Evolutionary conservation across 331 rosid genomes (phyloP).

Genomic region (Saraca asoca): DNA sequence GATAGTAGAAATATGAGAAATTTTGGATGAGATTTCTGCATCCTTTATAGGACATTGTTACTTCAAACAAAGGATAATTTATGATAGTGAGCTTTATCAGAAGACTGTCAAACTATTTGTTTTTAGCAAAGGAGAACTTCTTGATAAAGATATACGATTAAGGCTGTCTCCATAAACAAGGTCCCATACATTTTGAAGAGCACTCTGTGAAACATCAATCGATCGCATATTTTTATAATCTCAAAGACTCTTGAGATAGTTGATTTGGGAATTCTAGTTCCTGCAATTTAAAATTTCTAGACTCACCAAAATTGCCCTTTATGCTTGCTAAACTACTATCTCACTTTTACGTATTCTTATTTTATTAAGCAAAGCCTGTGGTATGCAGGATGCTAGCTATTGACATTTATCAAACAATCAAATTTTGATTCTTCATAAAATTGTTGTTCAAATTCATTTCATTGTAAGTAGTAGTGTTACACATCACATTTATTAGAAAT

Average conservation of each 20-base stretch:
- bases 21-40: background rate
- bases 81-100: background rate
- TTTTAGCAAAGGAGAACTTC: background rate
- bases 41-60: background rate
- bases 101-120: background rate
- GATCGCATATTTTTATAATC: background rate
- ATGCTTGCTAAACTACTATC: too few relatives aligned
- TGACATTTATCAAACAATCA: too few relatives aligned
- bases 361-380: background rate
- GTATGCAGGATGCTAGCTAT: background rate
- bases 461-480: too few relatives aligned
- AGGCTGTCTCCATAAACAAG: background rate
- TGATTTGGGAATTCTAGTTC: background rate
- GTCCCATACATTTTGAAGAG: background rate
- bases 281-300: background rate
- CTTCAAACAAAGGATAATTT: background rate
- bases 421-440: too few relatives aligned
- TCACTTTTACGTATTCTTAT: background rate
- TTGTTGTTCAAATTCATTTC: too few relatives aligned
- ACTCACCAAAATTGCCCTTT: background rate
- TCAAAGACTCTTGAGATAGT: background rate
- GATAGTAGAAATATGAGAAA: background rate
- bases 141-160: conserved; percentile 3
- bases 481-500: too few relatives aligned
- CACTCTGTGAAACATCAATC: background rate